These are phyloP conservation scores for Starmerella asiatica DNA, from an alignment of 805 yeast species.

Conservation along the genomic window DNA sequence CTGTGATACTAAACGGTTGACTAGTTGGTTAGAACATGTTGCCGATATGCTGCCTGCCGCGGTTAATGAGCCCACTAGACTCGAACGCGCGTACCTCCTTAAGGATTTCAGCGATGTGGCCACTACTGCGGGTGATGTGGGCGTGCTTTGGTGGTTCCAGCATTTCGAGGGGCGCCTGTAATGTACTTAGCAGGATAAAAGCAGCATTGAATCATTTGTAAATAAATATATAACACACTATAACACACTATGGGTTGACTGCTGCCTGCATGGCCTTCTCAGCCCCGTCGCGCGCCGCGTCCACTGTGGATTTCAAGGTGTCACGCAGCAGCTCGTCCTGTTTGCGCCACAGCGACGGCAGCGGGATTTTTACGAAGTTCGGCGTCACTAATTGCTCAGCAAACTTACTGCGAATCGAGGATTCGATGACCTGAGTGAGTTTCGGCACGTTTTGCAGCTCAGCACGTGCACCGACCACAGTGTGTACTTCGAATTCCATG, in stretches of 20 bases:
- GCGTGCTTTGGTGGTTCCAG: conserved; percentile 25
- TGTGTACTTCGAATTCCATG: conserved; percentile 74
- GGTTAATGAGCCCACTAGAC: conserved; percentile 15
- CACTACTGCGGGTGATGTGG: conserved; percentile 21
- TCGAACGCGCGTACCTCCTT: conserved; percentile 17
- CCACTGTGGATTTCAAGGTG: conserved; percentile 3
- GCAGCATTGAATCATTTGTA: too few species aligned
- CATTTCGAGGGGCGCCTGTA: background rate
- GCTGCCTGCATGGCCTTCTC: conserved; percentile 8
- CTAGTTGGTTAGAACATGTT: conserved; percentile 36
- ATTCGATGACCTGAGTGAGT: conserved; percentile 70
- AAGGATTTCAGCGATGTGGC: conserved; percentile 16
- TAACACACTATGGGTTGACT: too few species aligned
- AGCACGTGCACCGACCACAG: conserved; percentile 84
- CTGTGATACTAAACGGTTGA: conserved; percentile 31
- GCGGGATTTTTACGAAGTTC: conserved; percentile 65
- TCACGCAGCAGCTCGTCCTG: conserved; percentile 1
- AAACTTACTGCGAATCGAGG: conserved; percentile 73
- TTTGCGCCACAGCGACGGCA: conserved; percentile 38
- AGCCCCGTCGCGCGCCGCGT: conserved; percentile 7
- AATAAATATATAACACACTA: too few species aligned
- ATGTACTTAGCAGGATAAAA: too few species aligned
- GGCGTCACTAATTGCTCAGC: conserved; percentile 90
- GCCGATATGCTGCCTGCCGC: conserved; percentile 24
- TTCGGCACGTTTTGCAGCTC: conserved; percentile 89